phyloP scores from a whole-genome alignment of 2,329 filamentous ascomycete species.

The Chlorencoelia australis region DNA sequence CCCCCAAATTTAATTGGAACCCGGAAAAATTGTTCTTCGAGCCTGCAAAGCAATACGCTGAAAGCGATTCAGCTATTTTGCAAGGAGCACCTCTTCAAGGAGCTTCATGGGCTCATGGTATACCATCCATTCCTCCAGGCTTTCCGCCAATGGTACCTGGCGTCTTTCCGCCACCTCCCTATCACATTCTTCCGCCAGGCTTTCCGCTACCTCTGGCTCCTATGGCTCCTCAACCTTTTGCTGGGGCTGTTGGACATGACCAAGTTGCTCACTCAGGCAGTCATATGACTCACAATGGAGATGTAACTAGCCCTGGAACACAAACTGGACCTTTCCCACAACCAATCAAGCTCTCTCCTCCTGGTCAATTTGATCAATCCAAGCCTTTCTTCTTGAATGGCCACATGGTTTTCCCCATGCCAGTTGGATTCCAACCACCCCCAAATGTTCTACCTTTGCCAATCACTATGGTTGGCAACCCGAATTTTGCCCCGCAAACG shows the following conservation, averaged over 20 bases:
- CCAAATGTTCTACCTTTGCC: constrained; percentile 17
- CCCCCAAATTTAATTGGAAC: constrained; percentile 22
- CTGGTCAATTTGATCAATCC: constrained; percentile 26
- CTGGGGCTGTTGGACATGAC: too few relatives aligned
- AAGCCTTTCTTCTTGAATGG: constrained; percentile 27
- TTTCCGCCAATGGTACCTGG: constrained; percentile 12
- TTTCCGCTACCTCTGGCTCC: constrained; percentile 4
- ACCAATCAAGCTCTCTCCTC: constrained; percentile 25
- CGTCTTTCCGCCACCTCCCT: constrained; percentile 12
- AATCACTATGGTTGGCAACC: constrained; percentile 21
- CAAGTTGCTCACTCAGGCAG: too few relatives aligned
- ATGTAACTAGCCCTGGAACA: too few relatives aligned
- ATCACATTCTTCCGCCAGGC: constrained; percentile 11
- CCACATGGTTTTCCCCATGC: constrained; percentile 24
- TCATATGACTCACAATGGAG: too few relatives aligned
- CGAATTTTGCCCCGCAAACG: constrained; percentile 12
- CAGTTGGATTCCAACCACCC: constrained; percentile 19
- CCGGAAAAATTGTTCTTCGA: constrained; percentile 19
- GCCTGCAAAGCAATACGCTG: constrained; percentile 4
- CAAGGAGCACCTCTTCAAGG: constrained; percentile 4
- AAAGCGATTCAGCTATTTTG: constrained; percentile 2
- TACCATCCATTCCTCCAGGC: constrained; percentile 1
- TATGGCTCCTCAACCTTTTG: constrained; percentile 10
- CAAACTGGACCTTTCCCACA: constrained; percentile 7
- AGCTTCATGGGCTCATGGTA: neutral